These are phyloP conservation scores for Pichia sp. DNA, from an alignment of 1,139 yeast genomes.

Conservation along the genomic window DNA sequence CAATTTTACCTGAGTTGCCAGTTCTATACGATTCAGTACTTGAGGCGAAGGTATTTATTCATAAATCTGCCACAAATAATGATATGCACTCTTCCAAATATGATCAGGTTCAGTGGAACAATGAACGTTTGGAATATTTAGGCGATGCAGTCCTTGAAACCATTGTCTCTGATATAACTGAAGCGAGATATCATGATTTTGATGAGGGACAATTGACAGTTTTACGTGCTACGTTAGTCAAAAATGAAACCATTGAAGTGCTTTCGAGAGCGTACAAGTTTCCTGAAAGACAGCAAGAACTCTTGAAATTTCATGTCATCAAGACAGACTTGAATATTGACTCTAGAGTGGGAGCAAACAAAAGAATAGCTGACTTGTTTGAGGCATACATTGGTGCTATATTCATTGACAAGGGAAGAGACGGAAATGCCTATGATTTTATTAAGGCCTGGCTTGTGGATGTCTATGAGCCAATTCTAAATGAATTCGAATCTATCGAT, in stretches of 20 bases:
- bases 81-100: slow-evolving; percentile 51
- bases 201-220: slow-evolving; percentile 80
- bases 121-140: slow-evolving; percentile 86
- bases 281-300: slow-evolving; percentile 32
- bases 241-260: slow-evolving; percentile 66
- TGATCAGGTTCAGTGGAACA: slow-evolving; percentile 62
- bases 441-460: slow-evolving; percentile 59
- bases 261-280: slow-evolving; percentile 72
- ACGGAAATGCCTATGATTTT: slow-evolving; percentile 37
- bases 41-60: slow-evolving; percentile 71
- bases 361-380: slow-evolving; percentile 62
- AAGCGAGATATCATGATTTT: slow-evolving; percentile 59
- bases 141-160: slow-evolving; percentile 88
- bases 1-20: slow-evolving; percentile 55
- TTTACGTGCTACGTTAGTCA: slow-evolving; percentile 66
- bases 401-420: slow-evolving; percentile 47
- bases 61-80: slow-evolving; percentile 66
- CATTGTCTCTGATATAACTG: slow-evolving; percentile 65
- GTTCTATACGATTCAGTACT: slow-evolving; percentile 55
- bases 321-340: slow-evolving; percentile 11
- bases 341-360: slow-evolving; percentile 27
- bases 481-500: slow-evolving; percentile 14
- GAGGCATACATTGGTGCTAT: slow-evolving; percentile 92
- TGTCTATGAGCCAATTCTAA: slow-evolving; percentile 31
- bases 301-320: slow-evolving; percentile 12